Base-by-base conservation (phyloP, 2,329 filamentous ascomycete genomes). In the Verticillium dahliae region DNA sequence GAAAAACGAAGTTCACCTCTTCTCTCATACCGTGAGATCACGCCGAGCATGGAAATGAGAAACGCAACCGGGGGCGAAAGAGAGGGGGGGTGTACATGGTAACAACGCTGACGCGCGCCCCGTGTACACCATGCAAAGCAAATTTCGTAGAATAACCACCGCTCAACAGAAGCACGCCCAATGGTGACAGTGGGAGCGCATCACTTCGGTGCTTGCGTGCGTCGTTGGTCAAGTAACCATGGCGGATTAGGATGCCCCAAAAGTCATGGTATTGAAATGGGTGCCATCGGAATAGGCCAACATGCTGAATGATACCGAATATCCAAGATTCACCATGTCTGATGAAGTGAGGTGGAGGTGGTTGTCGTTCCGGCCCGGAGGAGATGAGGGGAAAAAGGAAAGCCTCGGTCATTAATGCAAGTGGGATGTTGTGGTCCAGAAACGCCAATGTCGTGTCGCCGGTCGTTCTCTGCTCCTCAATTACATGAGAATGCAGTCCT, bases 401-500 rank as follows among this genome's bases (percentile, higher is more conserved):
- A 31, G 52, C 13, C 54, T 34, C 18, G 50, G 58, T 63, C 62
- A 65, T 65, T 65, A 65, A 59, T 62, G 61, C 59, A 64, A 54
- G 50, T 61, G 55, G 56, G 54, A 58, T 57, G 58, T 45, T 59
- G 38, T 34, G 56, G 33, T 58, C 39, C 58, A 54, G 18, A 59
- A 64, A 64, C 55, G 59, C 64, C 64, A 50, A 9, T 31, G 45
- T 52, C 45, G 45, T 52, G 45, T n/a, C 45, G 22, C 22, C 45
- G 9, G 45, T 18, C 59, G 55, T 56, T 11, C 38, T 58, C 2
- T 52, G 45, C 45, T 18, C 45, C 45, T 52, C 45, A 11, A 22
- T 80, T 72, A 86, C 84, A 86, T 86, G 66, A 86, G 76, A 61
- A 81, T 72, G 69, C 84, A 86, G 60, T 85, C 81, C 72, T 83